Evolutionary conservation across 306 rosid genomes (phyloP), one percentile per base, ranked within the genome.

Genomic region (Dryas octopetala): DNA sequence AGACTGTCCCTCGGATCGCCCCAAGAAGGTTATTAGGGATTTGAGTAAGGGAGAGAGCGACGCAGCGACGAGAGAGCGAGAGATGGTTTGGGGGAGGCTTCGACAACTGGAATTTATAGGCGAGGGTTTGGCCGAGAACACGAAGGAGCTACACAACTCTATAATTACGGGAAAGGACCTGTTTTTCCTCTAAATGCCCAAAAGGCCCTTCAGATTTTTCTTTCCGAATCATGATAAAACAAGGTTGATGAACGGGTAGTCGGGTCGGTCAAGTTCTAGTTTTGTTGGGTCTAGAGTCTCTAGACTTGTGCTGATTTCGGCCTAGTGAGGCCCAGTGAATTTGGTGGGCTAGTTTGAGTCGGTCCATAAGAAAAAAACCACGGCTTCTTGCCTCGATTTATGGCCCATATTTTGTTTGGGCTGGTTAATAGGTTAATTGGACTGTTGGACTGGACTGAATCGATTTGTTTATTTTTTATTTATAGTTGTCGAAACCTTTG

Each of bases 71-170:
- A 46, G 51, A 59, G 73, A 82, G 81, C 53, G 50, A 12, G 43
- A 45, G 79, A 83, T 89, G 79, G 72, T 0, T 3, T 12, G 8
- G 0, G 0, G 19, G 3, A 0, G 2, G 0, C 0, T 44, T 16
- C 47, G 75, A 45, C 67, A 46, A 6, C 9, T 69, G n/a, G 6
- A 52, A 77, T 86, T 76, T 86, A 90, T 81, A 81, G 6, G 17
- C 84, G 66, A 90, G 92, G 96, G 96, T 90, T 90, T 81, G 58
- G 71, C 19, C 17, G 19, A 45, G 54, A 62, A 13, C 53, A 12
- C 28, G 44, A 14, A 8, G 7, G 2, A 5, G 4, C 19, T 16
- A 1, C 14, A 61, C 53, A 5, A 9, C 3, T 0, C 5, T 0
- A 28, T 62, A 83, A 85, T 77, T 85, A 74, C 84, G 55, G 6